These are phyloP conservation scores for Crotalaria pallida DNA, from an alignment of 306 rosid genomes.

Conservation along the genomic window DNA sequence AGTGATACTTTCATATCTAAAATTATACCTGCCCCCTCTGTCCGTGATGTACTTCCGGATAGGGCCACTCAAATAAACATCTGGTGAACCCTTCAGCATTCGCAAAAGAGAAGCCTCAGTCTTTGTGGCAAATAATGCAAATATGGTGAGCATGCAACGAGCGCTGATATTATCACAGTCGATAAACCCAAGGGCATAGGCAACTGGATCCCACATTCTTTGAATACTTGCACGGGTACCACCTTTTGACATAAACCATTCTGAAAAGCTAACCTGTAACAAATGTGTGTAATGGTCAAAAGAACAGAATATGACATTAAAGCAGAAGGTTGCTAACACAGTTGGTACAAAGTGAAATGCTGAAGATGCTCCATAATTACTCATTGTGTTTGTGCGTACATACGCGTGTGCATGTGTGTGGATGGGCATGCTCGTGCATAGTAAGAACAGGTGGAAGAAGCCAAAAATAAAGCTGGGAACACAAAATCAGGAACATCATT, in stretches of 20 bases:
- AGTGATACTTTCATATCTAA: neutral
- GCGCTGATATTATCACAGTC: slow-evolving; percentile 99
- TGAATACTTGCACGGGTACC: slow-evolving; percentile 87
- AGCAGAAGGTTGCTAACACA: slow-evolving; percentile 3
- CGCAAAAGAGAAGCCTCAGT: slow-evolving; percentile 97
- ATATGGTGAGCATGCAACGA: slow-evolving; percentile 99
- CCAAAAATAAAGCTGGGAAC: neutral
- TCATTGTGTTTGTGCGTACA: neutral
- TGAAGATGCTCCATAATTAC: neutral
- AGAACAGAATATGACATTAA: slow-evolving; percentile 1
- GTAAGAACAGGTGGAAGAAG: neutral
- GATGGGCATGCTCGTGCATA: neutral
- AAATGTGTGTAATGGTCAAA: slow-evolving; percentile 9
- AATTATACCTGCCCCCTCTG: slow-evolving; percentile 83
- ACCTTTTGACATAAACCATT: slow-evolving; percentile 98
- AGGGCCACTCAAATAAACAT: slow-evolving; percentile 89
- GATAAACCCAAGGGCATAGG: slow-evolving; percentile 97
- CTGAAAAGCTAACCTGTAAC: slow-evolving; percentile 90
- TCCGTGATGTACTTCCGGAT: slow-evolving; percentile 84
- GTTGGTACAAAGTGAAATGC: neutral
- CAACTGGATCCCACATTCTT: slow-evolving; percentile 98
- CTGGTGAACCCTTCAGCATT: slow-evolving; percentile 99
- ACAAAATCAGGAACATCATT: neutral
- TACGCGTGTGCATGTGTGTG: neutral
- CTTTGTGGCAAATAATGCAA: slow-evolving; percentile 93